Evolutionary conservation across 176 grass and related monocot genomes (phyloP).

Genomic region (Thinopyrum elongatum): DNA sequence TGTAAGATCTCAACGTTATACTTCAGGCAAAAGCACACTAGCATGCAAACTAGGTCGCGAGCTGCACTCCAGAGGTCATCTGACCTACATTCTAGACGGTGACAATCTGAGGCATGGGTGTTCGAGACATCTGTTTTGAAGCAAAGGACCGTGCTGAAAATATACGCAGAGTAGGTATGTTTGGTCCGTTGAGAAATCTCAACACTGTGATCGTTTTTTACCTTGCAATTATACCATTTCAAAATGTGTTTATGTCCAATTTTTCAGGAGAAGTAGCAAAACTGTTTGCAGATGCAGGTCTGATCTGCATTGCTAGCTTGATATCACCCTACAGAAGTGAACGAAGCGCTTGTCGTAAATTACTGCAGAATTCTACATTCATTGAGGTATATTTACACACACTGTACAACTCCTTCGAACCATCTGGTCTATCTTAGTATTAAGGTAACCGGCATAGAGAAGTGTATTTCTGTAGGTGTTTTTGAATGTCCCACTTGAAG

Average conservation of each 20-base stretch:
- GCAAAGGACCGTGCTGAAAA: slow-evolving; percentile 80
- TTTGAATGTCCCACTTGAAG: slow-evolving; percentile 68
- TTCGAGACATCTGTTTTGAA: slow-evolving; percentile 73
- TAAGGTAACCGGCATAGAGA: not conserved
- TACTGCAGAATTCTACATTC: slow-evolving; percentile 38
- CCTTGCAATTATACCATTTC: not conserved
- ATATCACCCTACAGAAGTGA: slow-evolving; percentile 86
- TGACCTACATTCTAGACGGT: slow-evolving; percentile 73
- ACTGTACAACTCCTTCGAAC: not conserved
- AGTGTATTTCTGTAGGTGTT: slow-evolving; percentile 52
- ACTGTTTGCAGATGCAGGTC: slow-evolving; percentile 74
- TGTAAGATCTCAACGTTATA: not conserved
- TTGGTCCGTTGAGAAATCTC: not conserved
- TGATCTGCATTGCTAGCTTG: slow-evolving; percentile 88
- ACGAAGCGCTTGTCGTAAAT: slow-evolving; percentile 48
- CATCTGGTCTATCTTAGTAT: not conserved
- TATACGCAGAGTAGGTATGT: slow-evolving; percentile 78
- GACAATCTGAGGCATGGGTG: slow-evolving; percentile 84
- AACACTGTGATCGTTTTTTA: not conserved
- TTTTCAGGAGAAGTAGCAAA: slow-evolving; percentile 85
- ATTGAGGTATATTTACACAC: not conserved
- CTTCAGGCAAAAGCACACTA: slow-evolving; percentile 69
- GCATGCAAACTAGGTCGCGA: slow-evolving; percentile 60
- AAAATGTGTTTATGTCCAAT: not conserved
- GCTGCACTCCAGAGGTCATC: slow-evolving; percentile 57